Base-by-base conservation (phyloP, 768 basidiomycete species). In the Psilocybe cyanescens region DNA sequence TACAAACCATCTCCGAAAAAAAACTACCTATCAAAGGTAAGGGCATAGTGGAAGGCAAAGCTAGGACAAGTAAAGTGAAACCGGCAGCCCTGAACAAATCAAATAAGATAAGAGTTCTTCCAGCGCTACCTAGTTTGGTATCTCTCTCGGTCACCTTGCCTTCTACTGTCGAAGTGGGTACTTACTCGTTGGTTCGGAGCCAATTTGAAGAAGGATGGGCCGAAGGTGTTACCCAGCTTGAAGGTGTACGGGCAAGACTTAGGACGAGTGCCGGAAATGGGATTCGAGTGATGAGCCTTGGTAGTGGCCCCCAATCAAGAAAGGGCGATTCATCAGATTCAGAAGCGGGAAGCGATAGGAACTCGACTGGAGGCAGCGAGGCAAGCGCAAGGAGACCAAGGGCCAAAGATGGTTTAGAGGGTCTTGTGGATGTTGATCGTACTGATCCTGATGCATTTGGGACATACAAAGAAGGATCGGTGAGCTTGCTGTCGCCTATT, bases 201-300 rank as follows among this genome's bases (percentile, higher is more conserved):
- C 82, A 84, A 63, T 92, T 91, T 66, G 78, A 78, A 68, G 76
- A 72, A 29, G 90, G 89, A 14, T 91, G 89, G 89, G 70, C 72
- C 2, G 83, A 86, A 64, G 90, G 89, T 3, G 66, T 90, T 49
- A 71, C 75, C 14, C 81, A 82, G 50, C 74, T 91, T 24, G 71
- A 71, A n/a, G 79, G 80, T n/a, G 81, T 78, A 12, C 79, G 83
- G 31, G 71, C 69, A 4, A 75, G 86, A 57, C 63, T 86, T 57
- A 68, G 74, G 53, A 73, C 79, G 63, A 85, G 83, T 30, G 82
- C 80, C 66, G 71, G 63, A 45, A 83, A 84, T 60, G 82, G 82
- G 0, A 62, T 79, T 31, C 74, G 73, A 31, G 70, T 85, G 44
- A 70, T 88, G 75, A 72, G 72, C 12, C 79, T 84, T 57, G 46